Base-by-base conservation (phyloP, 2,329 filamentous ascomycete genomes). In the Colletotrichum acutatum region DNA sequence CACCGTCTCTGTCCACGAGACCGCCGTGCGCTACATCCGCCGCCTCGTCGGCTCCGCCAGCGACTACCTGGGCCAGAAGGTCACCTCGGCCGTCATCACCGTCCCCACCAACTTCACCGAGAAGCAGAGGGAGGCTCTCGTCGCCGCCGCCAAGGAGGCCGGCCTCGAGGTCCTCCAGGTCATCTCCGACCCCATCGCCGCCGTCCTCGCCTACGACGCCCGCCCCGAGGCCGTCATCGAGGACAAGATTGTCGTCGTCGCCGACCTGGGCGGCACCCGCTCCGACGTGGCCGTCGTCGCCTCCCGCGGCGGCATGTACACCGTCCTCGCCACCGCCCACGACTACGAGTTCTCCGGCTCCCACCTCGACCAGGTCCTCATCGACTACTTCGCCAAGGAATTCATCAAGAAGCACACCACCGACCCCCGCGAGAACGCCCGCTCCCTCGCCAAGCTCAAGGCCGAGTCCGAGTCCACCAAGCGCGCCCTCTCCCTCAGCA, bases 351-450 rank as follows among this genome's bases (percentile, higher is more conserved):
- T 96, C 77, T 92, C 94, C 69, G 97, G 97, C 80, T 89, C 91
- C 46, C 92, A 95, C 76, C 89, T 99, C 70, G 97, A 99, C 86
- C 90, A 97, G 82, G 93, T 96, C 62, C 89, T 99, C 72, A 94
- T 98, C 82, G 96, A 99, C 82, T 93, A 98, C 88, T 98, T 98
- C 78, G 94, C 96, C 78, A 99, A 99, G 89, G 97, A 99, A 85
- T 99, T 99, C 86, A 90, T 97, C 80, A 98, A 99, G 90, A 98
- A 97, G 89, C 91, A 98, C 90, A 93, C 92, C 86, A 90, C 90
- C 71, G 97, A 98, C 83, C 97, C 97, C 26, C 90, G 95, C 77
- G 89, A 92, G 80, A 94, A 97, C 81, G 88, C 92, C 68, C 92
- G 92, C 79, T 93, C 93, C 78, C 86, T 98, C 78, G 95, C 97